These are phyloP conservation scores for Colletotrichum sp. DNA, from an alignment of 2,329 filamentous ascomycete genomes.

Conservation along the genomic window DNA sequence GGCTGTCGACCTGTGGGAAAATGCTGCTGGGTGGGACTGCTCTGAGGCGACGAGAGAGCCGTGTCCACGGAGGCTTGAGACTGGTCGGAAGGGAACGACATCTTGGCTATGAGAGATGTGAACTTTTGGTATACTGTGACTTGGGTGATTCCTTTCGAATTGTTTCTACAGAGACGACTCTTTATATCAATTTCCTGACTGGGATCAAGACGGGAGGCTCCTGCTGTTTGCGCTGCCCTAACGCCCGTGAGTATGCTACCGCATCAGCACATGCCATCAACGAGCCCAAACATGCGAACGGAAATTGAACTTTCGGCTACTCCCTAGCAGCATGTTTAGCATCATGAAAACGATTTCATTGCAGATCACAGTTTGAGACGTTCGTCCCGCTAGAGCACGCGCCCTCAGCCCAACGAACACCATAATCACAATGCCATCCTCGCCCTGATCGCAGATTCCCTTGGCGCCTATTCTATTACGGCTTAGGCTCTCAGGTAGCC, in stretches of 20 bases:
- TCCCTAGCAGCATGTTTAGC: neutral
- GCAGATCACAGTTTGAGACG: neutral
- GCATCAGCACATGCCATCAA: neutral
- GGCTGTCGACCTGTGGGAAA: neutral
- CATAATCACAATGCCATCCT: neutral
- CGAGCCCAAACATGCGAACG: neutral
- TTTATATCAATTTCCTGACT: rapidly evolving
- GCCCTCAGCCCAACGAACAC: neutral
- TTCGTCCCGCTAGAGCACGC: neutral
- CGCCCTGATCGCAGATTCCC: neutral
- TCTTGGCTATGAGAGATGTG: neutral
- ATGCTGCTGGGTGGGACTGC: neutral
- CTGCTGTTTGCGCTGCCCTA: neutral
- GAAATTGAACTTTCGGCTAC: neutral
- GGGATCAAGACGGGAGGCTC: rapidly evolving
- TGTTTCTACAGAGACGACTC: rapidly evolving
- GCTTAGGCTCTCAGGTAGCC: neutral
- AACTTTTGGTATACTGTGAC: neutral
- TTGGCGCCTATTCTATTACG: neutral
- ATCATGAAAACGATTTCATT: neutral
- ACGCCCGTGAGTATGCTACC: rapidly evolving
- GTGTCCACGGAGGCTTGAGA: neutral
- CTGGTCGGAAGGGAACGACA: neutral
- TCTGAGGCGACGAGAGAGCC: neutral
- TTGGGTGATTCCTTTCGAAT: rapidly evolving